Conservation (phyloP, 176 grass and related monocot species). For the Urochloa ruziziensis region DNA sequence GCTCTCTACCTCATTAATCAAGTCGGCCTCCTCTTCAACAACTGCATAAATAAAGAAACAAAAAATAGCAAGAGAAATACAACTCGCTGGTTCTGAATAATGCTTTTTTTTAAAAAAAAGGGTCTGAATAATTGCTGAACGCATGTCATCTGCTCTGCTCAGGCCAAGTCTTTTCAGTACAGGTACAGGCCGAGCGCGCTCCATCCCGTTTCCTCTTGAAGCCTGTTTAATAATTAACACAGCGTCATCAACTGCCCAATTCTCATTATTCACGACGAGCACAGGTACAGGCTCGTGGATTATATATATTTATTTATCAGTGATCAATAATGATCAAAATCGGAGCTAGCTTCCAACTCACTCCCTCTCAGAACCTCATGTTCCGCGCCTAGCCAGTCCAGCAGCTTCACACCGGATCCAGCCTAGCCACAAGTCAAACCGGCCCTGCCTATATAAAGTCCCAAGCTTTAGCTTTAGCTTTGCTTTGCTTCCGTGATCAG, state of each 20-base stretch:
- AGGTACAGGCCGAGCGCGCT: background rate
- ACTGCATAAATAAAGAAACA: background rate
- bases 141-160: background rate
- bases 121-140: background rate
- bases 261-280: background rate
- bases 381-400: background rate
- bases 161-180: background rate
- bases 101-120: too few species aligned
- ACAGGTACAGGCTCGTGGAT: background rate
- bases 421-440: constrained; percentile 19
- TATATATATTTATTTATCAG: background rate
- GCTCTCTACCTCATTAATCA: background rate
- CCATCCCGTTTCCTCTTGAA: constrained; percentile 2
- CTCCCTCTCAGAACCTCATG: background rate
- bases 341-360: constrained; percentile 8
- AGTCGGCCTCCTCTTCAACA: background rate
- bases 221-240: background rate
- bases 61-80: background rate
- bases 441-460: constrained; percentile 5
- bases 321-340: background rate
- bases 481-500: background rate
- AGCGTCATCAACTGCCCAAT: background rate
- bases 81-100: background rate
- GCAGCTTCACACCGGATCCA: background rate
- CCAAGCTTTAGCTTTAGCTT: background rate